Percentiles rank a stretch among this genome's conserved stretches.
phyloP scores from a whole-genome alignment of 306 rosid genomes.

The Vigna nakashimae region DNA sequence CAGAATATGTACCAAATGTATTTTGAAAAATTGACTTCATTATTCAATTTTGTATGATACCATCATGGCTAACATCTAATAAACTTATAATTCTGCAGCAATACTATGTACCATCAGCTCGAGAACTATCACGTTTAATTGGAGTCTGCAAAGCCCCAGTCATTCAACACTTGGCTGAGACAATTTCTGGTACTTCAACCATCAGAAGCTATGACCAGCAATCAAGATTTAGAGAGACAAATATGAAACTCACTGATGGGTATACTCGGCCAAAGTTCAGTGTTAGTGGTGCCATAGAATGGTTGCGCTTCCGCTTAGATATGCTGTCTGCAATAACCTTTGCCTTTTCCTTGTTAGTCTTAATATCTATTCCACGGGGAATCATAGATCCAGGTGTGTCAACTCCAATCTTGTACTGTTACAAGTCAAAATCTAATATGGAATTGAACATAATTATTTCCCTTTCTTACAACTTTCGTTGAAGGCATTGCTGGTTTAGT shows the following conservation, averaged over 20 bases:
- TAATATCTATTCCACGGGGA: slow-evolving; percentile 75
- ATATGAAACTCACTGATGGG: slow-evolving; percentile 76
- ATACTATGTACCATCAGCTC: slow-evolving; percentile 75
- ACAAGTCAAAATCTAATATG: slow-evolving; percentile 10
- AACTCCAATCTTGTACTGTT: slow-evolving; percentile 11
- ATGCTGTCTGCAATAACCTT: slow-evolving; percentile 75
- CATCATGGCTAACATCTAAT: background rate
- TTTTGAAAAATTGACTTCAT: slow-evolving; percentile 11
- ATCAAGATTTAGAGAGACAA: slow-evolving; percentile 67
- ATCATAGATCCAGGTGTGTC: slow-evolving; percentile 76
- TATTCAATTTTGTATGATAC: slow-evolving; percentile 2
- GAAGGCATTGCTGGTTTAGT: slow-evolving; percentile 85
- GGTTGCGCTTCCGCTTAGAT: slow-evolving; percentile 84
- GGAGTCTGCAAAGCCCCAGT: slow-evolving; percentile 92
- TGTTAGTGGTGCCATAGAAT: slow-evolving; percentile 75
- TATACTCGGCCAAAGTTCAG: slow-evolving; percentile 76
- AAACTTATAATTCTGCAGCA: slow-evolving; percentile 57
- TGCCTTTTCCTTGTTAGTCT: slow-evolving; percentile 69
- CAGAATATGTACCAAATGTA: background rate
- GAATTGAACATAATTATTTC: slow-evolving; percentile 21
- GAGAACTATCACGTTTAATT: slow-evolving; percentile 79
- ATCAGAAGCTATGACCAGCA: slow-evolving; percentile 88
- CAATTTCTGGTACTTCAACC: slow-evolving; percentile 81
- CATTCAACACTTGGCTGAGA: slow-evolving; percentile 86
- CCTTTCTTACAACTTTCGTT: background rate